phyloP scores from a whole-genome alignment of 176 grass and related monocot genomes.

The Bromus sterilis region DNA sequence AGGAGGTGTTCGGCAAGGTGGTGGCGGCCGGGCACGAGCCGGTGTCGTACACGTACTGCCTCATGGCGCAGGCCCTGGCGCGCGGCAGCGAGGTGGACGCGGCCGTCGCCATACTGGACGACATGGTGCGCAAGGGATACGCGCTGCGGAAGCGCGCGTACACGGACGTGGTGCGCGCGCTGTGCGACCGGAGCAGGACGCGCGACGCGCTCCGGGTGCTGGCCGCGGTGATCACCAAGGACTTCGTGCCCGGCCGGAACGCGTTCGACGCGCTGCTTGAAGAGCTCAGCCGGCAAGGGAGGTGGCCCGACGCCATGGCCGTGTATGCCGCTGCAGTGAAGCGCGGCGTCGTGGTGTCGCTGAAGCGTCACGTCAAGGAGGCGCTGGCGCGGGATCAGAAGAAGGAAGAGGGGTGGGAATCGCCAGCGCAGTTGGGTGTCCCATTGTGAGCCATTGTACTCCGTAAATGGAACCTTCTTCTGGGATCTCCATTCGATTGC shows the following conservation, averaged over 20 bases:
- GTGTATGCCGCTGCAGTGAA: slow-evolving; percentile 82
- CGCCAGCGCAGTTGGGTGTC: neutral
- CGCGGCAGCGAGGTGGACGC: slow-evolving; percentile 65
- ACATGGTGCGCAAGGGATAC: slow-evolving; percentile 61
- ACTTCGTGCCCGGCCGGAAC: slow-evolving; percentile 55
- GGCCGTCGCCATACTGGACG: slow-evolving; percentile 47
- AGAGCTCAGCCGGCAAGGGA: slow-evolving; percentile 48
- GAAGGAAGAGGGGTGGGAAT: neutral
- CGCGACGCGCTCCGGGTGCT: slow-evolving; percentile 61
- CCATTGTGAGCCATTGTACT: slow-evolving; percentile 2
- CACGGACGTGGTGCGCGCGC: slow-evolving; percentile 66
- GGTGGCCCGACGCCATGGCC: slow-evolving; percentile 49
- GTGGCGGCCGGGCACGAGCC: slow-evolving; percentile 41
- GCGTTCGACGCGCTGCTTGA: slow-evolving; percentile 69
- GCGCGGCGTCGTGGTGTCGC: slow-evolving; percentile 38
- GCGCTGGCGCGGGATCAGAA: neutral
- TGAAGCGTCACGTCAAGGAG: slow-evolving; percentile 37
- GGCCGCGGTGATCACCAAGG: slow-evolving; percentile 49
- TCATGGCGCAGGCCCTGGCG: slow-evolving; percentile 88
- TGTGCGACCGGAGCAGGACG: slow-evolving; percentile 51
- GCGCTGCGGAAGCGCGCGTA: slow-evolving; percentile 71
- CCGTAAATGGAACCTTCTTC: neutral
- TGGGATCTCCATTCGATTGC: neutral
- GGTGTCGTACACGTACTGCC: slow-evolving; percentile 70
- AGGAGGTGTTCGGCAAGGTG: slow-evolving; percentile 45